Base-by-base conservation (phyloP, 257 asterid species). In the Rhazya stricta region DNA sequence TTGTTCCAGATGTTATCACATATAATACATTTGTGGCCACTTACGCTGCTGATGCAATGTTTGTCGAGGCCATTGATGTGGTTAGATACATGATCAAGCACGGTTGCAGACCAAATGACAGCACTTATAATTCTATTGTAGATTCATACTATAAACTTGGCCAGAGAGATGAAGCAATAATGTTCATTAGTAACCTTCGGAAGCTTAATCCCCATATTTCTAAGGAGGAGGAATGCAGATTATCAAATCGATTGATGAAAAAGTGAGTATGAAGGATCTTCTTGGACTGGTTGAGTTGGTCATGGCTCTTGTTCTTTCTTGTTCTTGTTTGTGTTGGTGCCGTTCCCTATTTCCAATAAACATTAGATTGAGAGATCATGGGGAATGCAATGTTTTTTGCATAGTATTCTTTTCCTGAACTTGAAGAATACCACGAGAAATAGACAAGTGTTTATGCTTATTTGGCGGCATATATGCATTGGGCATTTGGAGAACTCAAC, bases 41-140 rank as follows among this genome's bases (percentile, higher is more conserved):
- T 71, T 94, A 94, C 79, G 97, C 97, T 25, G 89, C 86, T 30
- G 85, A 76, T 75, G 91, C 86, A 1, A 90, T 89, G 96, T 94
- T 94, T 69, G 90, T 86, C 37, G 98, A 91, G 82, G 98, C 98
- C 23, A 80, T 87, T 79, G 92, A 91, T 66, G 92, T 94, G 83
- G 79, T 94, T 37, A 69, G 79, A 39, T 94, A 92, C 77, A 94
- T 94, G 99, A 88, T 92, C 73, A 91, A 85, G 85, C 72, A 86
- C 23, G 97, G 97, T 1, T 90, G 97, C 77, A 94, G 69, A 73
- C 99, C 99, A 3, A 87, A 94, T 48, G 94, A 81, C 76, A 90
- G 90, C 88, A 94, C 98, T 0, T 86, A 92, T 46, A 94, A 92
- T 66, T 87, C 94, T 58, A 79, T 94, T 32, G 84, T 94, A 67